Evolutionary conservation across 441 rosid genomes (phyloP).

Genomic region (Macaranga tanarius): DNA sequence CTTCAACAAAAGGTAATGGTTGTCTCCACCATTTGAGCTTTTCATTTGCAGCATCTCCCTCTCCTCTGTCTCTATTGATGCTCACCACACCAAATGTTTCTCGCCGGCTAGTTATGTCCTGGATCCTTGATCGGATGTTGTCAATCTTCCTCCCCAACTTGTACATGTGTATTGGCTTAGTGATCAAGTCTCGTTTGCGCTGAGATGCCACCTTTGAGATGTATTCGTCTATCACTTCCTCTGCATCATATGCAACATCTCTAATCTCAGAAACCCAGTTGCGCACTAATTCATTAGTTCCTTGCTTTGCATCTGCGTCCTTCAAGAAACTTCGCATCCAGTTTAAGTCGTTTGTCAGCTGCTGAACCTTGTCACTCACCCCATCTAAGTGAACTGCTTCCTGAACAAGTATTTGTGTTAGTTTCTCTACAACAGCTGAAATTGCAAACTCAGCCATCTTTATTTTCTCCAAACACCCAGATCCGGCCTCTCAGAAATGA

Average conservation of each 20-base stretch:
- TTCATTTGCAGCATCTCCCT: not conserved
- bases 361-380: not conserved
- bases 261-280: constrained; percentile 6
- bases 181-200: not conserved
- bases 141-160: constrained; percentile 5
- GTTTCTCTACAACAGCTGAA: not conserved
- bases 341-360: not conserved
- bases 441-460: not conserved
- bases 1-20: not conserved
- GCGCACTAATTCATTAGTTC: not conserved
- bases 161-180: not conserved
- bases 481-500: no score
- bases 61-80: not conserved
- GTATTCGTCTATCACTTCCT: not conserved
- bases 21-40: constrained; percentile 3
- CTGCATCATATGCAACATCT: constrained; percentile 5
- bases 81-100: not conserved
- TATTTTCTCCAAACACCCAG: no score
- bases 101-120: not conserved
- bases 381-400: not conserved
- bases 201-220: not conserved
- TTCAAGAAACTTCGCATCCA: constrained; percentile 8
- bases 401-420: not conserved
- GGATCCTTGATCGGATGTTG: not conserved
- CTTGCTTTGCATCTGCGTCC: constrained; percentile 4